Evolutionary conservation across 345 rosid genomes (phyloP), one percentile per base, ranked within the genome.

Genomic region (Heritiera littoralis): DNA sequence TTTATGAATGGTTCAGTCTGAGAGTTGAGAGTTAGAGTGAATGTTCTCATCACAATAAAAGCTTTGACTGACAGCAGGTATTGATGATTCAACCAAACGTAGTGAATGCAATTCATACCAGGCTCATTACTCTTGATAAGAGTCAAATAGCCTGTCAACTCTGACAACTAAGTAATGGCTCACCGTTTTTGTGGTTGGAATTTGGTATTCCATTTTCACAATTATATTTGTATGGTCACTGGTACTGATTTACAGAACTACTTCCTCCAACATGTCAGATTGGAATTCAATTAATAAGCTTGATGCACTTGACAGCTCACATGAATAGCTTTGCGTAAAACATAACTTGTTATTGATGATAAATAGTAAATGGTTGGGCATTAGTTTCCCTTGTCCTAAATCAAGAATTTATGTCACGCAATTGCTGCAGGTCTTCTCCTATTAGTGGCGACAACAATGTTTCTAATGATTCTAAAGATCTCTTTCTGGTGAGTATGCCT

Each of bases 371-470:
- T 40, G 6, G 43, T 40, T 43, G 45, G 6, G 45, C 52, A 48
- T 3, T 48, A 48, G 5, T 52, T 54, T 15, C 9, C 20, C n/a
- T 54, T 54, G 20, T 54, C 9, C 20, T 64, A 66, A 15, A 40
- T 66, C 13, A 66, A 68, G 35, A 20, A 15, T 38, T 73, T 73
- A 56, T 55, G 51, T 6, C 55, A 38, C n/a, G 15, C 5, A 73
- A 55, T 70, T 61, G 30, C 49, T 84, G 80, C 88, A 91, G 95
- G 85, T 86, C 90, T 23, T 80, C 84, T 76, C 77, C 89, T n/a
- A 80, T 79, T 5, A 58, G 81, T 78, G 86, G 80, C 51, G 83
- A 77, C 59, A 56, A 83, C 52, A 87, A 84, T 67, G 75, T 80
- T 28, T 89, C 93, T 63, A 80, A 84, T 8, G 52, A 86, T 74